phyloP scores from a whole-genome alignment of 2,329 filamentous ascomycete genomes.

The Didymella glomerata region DNA sequence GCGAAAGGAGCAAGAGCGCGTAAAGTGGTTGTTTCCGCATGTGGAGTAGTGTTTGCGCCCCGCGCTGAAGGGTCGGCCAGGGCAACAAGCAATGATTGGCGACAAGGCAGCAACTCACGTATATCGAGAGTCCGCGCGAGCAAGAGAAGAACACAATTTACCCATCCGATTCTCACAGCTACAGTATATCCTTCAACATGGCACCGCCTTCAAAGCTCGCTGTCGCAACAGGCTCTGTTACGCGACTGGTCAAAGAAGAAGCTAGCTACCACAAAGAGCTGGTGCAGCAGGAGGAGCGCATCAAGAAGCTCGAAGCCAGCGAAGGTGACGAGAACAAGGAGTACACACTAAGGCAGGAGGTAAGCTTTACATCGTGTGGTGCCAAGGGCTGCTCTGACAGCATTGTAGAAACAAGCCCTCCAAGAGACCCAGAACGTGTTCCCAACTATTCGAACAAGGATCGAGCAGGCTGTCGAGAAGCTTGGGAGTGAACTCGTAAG shows the following conservation, averaged over 20 bases:
- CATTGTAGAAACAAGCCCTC: slow-evolving; percentile 74
- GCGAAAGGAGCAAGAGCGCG: slow-evolving; percentile 35
- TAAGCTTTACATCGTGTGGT: slow-evolving; percentile 49
- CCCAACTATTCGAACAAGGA: slow-evolving; percentile 73
- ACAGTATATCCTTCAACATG: slow-evolving; percentile 62
- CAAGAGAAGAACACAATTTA: neutral
- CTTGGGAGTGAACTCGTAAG: slow-evolving; percentile 79
- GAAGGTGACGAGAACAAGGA: slow-evolving; percentile 77
- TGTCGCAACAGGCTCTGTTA: slow-evolving; percentile 81
- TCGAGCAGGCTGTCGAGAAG: slow-evolving; percentile 74
- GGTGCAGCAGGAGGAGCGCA: slow-evolving; percentile 73
- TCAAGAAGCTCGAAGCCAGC: slow-evolving; percentile 70
- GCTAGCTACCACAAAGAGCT: slow-evolving; percentile 89
- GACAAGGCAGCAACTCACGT: slow-evolving; percentile 20
- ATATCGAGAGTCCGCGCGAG: neutral
- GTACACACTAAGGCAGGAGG: slow-evolving; percentile 86
- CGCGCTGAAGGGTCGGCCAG: slow-evolving; percentile 29
- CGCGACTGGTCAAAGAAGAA: slow-evolving; percentile 90
- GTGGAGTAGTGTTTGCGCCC: slow-evolving; percentile 10
- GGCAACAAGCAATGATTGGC: slow-evolving; percentile 19
- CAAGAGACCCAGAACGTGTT: slow-evolving; percentile 89
- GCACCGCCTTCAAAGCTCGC: slow-evolving; percentile 76
- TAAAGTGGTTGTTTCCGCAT: slow-evolving; percentile 25
- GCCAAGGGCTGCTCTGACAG: neutral
- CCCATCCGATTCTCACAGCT: neutral